Conservation (phyloP, 1,139 yeast genomes). For the Kodamaea arcana region DNA sequence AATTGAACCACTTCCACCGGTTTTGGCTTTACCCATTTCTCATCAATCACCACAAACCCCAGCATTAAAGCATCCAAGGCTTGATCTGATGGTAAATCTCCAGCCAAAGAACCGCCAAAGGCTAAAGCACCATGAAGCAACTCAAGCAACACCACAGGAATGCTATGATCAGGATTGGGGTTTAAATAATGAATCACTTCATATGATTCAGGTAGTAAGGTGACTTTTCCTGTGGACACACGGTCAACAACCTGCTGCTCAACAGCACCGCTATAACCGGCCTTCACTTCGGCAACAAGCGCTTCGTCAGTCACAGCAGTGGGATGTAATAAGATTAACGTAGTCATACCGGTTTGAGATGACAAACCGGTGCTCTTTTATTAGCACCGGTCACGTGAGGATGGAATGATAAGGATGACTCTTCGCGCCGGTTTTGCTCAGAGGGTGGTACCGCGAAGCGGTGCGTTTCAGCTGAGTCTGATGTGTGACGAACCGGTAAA, state of each 20-base stretch:
- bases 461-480: no score
- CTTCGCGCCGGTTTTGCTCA: no score
- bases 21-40: constrained; percentile 45
- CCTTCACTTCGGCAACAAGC: constrained; percentile 38
- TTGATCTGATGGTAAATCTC: constrained; percentile 49
- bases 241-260: constrained; percentile 71
- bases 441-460: no score
- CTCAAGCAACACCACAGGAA: constrained; percentile 44
- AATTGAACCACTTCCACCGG: constrained; percentile 27
- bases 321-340: constrained; percentile 64
- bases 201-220: constrained; percentile 37
- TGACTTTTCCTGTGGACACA: constrained; percentile 55
- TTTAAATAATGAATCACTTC: constrained; percentile 54
- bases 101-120: constrained; percentile 48
- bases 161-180: constrained; percentile 45
- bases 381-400: no score
- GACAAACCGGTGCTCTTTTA: no score
- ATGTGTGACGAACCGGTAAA: no score
- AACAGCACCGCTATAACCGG: constrained; percentile 15
- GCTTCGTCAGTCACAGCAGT: constrained; percentile 63
- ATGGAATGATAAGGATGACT: no score
- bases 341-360: constrained; percentile 24
- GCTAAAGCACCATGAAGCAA: constrained; percentile 38
- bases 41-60: constrained; percentile 52
- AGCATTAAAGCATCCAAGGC: constrained; percentile 57